A percentile compares a stretch with the other conserved stretches of the same genome.
These are phyloP conservation scores for Beauveria medogensis DNA, from an alignment of 2,329 filamentous ascomycete species.

Conservation along the genomic window DNA sequence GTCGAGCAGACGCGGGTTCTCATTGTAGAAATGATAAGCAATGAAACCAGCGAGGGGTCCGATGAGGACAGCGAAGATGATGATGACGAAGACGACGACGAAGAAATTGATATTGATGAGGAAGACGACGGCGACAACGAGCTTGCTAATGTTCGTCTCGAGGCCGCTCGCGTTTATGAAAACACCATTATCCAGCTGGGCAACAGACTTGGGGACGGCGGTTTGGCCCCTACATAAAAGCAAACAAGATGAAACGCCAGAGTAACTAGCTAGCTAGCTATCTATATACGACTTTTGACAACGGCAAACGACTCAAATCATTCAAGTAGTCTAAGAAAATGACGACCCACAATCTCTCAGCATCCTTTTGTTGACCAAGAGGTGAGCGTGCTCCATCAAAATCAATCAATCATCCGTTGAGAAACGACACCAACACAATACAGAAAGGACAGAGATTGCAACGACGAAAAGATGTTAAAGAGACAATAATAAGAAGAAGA, in stretches of 20 bases:
- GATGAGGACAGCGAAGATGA: background rate
- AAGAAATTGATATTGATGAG: background rate
- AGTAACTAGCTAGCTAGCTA: background rate
- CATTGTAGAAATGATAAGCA: conserved; percentile 60
- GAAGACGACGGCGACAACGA: conserved; percentile 30
- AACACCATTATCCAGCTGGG: conserved; percentile 68
- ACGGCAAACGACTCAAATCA: background rate
- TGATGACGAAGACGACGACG: conserved; percentile 15
- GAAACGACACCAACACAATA: conserved; percentile 5
- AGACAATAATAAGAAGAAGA: conserved; percentile 7
- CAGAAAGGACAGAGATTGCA: background rate
- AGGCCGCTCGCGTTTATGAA: conserved; percentile 71
- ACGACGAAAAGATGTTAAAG: background rate
- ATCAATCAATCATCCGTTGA: background rate
- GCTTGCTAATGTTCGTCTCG: conserved; percentile 48
- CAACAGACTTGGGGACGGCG: conserved; percentile 49
- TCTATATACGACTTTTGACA: background rate
- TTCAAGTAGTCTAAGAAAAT: background rate
- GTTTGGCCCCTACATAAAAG: background rate
- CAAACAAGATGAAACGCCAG: background rate
- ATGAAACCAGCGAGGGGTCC: conserved; percentile 10
- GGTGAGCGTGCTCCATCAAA: conserved; percentile 10
- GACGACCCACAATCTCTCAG: background rate
- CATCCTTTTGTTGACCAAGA: background rate
- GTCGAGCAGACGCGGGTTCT: conserved; percentile 67